Evolutionary conservation across 768 basidiomycete species (phyloP), one percentile per base, ranked within the genome.

Genomic region (Mrakia gelida): DNA sequence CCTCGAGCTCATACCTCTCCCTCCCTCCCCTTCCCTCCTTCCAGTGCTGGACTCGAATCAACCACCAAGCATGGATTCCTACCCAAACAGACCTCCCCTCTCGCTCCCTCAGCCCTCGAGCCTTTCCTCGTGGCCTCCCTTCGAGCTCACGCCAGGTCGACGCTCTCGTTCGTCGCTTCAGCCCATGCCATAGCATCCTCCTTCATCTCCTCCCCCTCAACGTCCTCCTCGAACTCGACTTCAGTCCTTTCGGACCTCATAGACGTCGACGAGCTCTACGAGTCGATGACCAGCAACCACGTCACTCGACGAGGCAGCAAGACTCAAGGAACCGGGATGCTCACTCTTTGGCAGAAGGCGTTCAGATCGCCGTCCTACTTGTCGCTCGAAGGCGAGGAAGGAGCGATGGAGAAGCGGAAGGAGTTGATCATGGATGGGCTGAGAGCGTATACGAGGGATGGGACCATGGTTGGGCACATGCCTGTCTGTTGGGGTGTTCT

Each of bases 401-500:
- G 74, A 80, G 38, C 83, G 83, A 32, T 75, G 71, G 26, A 80
- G 75, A n/a, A 79, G 41, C 43, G n/a, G 56, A 73, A 59, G 49
- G 75, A 38, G 1, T 43, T 49, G 23, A 23, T 82, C 54, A 72
- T 70, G 70, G 79, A 78, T 26, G 78, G 49, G 28, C 9, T 74
- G n/a, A 77, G 75, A 49, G 82, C 80, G 21, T 74, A 77, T 65
- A 88, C 92, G 3, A 87, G 94, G 75, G 86, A 85, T 43, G 92
- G 90, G 71, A 88, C 88, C 49, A 87, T 88, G 0, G 88, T 86
- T 38, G 96, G 94, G 0, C 96, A 99, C 85, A 87, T 97, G 62
- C 93, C 94, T 0, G 86, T 93, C 23, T 96, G 93, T 84, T 99
- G 94, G 92, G 97, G 92, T 3, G 87, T 92, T 1, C 85, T 99